Conservation (phyloP, 2,329 filamentous ascomycete species). For the Colletotrichum nymphaeae region DNA sequence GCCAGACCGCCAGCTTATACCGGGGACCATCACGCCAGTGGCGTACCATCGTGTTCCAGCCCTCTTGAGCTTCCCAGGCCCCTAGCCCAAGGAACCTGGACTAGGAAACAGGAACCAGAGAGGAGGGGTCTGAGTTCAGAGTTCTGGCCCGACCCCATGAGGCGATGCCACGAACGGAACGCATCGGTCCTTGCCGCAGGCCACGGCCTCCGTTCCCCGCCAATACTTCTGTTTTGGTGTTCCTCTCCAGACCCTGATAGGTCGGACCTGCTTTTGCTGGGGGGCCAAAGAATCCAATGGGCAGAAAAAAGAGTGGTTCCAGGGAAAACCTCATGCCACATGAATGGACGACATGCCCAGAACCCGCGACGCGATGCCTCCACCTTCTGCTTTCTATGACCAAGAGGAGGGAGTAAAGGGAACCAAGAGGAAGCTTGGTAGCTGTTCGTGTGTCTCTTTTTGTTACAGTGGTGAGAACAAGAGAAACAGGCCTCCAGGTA, state of each 20-base stretch:
- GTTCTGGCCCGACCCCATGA: neutral
- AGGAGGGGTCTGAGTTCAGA: neutral
- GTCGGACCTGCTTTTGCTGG: neutral
- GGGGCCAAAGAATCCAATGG: too few species aligned
- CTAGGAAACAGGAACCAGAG: neutral
- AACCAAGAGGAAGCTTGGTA: neutral
- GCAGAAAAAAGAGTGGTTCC: neutral
- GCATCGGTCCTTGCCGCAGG: constrained; percentile 32
- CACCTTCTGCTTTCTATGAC: neutral
- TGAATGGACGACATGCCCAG: constrained; percentile 19
- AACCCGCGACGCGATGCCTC: neutral
- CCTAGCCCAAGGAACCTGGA: too few species aligned
- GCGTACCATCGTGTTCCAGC: too few species aligned
- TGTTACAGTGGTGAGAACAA: neutral
- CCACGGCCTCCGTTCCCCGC: constrained; percentile 17
- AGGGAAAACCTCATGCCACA: constrained; percentile 13
- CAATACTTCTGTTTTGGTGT: neutral
- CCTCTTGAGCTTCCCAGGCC: too few species aligned
- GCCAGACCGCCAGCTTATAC: neutral
- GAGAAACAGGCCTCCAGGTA: neutral
- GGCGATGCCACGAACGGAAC: constrained; percentile 1
- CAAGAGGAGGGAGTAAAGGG: neutral
- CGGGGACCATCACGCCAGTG: neutral
- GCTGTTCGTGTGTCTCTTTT: neutral
- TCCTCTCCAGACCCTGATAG: neutral